Conservation (phyloP, 108 stramenopile species). For the Skeletonema menzelii region DNA sequence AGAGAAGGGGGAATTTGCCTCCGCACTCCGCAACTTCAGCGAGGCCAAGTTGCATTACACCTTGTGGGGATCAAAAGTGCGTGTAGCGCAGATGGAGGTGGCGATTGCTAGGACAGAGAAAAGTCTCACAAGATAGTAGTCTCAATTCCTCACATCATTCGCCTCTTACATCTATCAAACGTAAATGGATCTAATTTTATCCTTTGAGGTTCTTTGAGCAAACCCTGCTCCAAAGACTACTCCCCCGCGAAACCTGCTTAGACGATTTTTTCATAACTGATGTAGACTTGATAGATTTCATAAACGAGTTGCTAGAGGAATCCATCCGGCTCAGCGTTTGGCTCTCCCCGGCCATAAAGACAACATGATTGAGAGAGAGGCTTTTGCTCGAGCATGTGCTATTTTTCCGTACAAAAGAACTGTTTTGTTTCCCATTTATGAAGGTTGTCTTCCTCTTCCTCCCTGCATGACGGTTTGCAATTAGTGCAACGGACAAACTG, state of each 20-base stretch:
- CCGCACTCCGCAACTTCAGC: background rate
- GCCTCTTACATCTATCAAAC: no score
- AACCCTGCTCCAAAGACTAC: conserved; percentile 60
- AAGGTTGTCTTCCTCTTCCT: conserved; percentile 64
- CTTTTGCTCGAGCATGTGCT: conserved; percentile 54
- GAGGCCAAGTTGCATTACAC: background rate
- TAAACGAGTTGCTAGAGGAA: conserved; percentile 10
- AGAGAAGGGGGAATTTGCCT: background rate
- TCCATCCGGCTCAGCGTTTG: conserved; percentile 34
- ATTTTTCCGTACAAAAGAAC: conserved; percentile 13
- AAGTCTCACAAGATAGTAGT: background rate
- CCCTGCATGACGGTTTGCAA: conserved; percentile 46
- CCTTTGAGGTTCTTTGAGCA: conserved; percentile 46
- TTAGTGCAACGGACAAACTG: conserved; percentile 65
- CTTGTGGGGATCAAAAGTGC: background rate
- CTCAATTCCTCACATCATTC: no score
- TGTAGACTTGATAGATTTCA: conserved; percentile 18
- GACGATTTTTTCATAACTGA: conserved; percentile 9
- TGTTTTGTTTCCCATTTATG: conserved; percentile 48
- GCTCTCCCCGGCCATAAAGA: conserved; percentile 51
- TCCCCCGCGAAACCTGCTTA: conserved; percentile 36
- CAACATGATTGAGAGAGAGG: conserved; percentile 71
- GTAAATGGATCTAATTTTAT: background rate
- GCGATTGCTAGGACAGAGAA: background rate
- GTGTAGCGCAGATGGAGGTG: background rate